These are phyloP conservation scores for Penstemon davidsonii DNA, from an alignment of 257 asterid genomes.

Conservation along the genomic window DNA sequence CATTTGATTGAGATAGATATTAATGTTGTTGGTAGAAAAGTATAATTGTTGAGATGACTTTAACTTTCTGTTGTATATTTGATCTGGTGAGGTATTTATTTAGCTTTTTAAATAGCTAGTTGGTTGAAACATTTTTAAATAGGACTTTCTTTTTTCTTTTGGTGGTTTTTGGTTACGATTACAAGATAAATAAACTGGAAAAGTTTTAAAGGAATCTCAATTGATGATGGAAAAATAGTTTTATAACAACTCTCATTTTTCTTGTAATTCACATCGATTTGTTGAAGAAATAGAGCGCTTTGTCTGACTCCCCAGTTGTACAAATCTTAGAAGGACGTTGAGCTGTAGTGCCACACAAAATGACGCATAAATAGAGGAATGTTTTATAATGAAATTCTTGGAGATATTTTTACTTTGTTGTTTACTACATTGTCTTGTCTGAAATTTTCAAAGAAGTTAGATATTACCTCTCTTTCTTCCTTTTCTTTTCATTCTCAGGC, in stretches of 20 bases:
- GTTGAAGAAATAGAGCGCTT: too few relatives aligned
- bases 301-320: too few relatives aligned
- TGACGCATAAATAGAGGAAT: too few relatives aligned
- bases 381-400: too few relatives aligned
- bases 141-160: background rate
- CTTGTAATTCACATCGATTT: background rate
- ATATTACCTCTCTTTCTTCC: background rate
- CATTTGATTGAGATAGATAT: conserved; percentile 9
- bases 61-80: too few relatives aligned
- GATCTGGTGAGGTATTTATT: background rate
- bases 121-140: background rate
- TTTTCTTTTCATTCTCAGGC: background rate
- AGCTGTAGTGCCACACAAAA: too few relatives aligned
- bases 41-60: background rate
- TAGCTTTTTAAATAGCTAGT: background rate
- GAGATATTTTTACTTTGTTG: too few relatives aligned
- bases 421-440: too few relatives aligned
- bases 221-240: too few relatives aligned
- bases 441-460: background rate
- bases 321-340: too few relatives aligned
- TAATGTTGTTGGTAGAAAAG: background rate
- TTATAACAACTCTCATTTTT: background rate
- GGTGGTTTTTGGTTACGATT: background rate
- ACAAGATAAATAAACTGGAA: too few relatives aligned
- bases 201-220: too few relatives aligned